Conservation (phyloP, 2,329 filamentous ascomycete species). For the Emergomyces africanus region DNA sequence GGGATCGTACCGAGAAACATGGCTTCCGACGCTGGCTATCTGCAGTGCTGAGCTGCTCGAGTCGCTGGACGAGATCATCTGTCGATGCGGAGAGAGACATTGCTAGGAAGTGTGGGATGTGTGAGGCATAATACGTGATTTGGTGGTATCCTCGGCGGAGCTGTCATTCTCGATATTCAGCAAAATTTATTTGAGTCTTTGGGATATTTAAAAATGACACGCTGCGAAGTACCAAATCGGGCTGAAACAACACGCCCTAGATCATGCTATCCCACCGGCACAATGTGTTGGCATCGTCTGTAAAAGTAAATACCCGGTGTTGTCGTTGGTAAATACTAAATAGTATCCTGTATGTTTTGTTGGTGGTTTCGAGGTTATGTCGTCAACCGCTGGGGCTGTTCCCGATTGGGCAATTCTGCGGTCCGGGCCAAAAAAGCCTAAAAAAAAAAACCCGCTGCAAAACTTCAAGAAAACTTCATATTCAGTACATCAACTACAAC, state of each 20-base stretch:
- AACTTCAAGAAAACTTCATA: not conserved
- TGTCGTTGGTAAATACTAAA: not conserved
- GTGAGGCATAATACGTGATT: not conserved
- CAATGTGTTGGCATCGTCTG: not conserved
- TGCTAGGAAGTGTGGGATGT: not conserved
- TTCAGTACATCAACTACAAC: not conserved
- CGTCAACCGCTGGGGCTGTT: not conserved
- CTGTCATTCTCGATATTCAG: not conserved
- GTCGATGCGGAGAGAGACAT: not conserved
- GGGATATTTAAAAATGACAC: too few relatives aligned
- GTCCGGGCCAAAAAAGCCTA: not conserved
- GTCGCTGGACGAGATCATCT: not conserved
- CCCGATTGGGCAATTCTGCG: not conserved
- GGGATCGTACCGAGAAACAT: constrained; percentile 36
- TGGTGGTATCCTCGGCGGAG: not conserved
- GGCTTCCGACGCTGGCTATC: constrained; percentile 32
- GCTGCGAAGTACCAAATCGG: not conserved
- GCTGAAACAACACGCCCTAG: not conserved
- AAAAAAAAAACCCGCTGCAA: not conserved
- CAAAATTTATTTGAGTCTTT: too few relatives aligned
- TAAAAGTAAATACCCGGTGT: not conserved
- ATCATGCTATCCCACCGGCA: not conserved
- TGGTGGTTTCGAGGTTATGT: not conserved
- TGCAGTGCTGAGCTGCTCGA: constrained; percentile 12
- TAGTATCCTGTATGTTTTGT: not conserved